These are phyloP conservation scores for Nicotiana tabacum DNA, from an alignment of 257 asterid species.

Conservation along the genomic window DNA sequence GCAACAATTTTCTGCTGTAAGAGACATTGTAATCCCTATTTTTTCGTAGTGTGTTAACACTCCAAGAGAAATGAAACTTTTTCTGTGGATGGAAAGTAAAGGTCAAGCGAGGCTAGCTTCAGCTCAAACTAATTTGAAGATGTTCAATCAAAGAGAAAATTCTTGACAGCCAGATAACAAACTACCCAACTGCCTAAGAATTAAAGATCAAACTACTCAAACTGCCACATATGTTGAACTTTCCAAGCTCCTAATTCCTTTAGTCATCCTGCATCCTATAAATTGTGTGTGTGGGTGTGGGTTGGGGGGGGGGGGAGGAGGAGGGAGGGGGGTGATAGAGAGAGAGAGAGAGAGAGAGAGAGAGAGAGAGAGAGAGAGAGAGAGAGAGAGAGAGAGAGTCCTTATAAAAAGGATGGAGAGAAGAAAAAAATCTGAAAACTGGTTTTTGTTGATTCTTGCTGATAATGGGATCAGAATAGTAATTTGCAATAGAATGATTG, in stretches of 20 bases:
- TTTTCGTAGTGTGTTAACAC: neutral
- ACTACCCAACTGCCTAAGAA: neutral
- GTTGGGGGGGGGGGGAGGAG: too few species aligned
- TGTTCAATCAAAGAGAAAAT: neutral
- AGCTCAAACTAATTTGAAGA: neutral
- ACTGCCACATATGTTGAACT: neutral
- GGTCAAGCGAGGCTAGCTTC: neutral
- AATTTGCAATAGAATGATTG: neutral
- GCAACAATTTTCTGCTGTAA: neutral
- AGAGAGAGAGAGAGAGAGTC: neutral
- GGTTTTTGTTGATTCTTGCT: neutral
- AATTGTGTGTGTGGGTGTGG: neutral
- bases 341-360: too few species aligned
- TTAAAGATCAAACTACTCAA: neutral
- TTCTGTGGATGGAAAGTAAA: neutral
- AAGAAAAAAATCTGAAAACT: neutral
- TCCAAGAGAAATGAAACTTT: neutral
- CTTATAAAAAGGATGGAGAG: neutral
- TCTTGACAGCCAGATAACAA: neutral
- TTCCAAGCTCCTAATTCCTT: neutral
- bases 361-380: neutral
- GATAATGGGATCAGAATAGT: neutral
- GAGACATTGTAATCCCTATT: neutral
- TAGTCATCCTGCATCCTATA: neutral
- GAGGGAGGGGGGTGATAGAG: too few species aligned